These are phyloP conservation scores for Jimgerdemannia flammicorona DNA, from an alignment of 192 early-diverging fungal species.

Conservation along the genomic window DNA sequence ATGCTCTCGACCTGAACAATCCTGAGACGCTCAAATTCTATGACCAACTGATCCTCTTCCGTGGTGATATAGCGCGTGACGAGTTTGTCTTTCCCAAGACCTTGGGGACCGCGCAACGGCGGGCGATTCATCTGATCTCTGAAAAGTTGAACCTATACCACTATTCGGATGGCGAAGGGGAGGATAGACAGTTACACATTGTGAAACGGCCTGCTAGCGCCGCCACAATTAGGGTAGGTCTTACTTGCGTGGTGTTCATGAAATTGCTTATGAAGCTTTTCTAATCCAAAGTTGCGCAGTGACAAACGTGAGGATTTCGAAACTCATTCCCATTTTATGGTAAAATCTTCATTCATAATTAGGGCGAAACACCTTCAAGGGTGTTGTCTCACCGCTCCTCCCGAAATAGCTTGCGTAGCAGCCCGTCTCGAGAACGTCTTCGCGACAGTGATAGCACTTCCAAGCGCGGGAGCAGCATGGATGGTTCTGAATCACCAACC, in stretches of 20 bases:
- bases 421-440: constrained; percentile 16
- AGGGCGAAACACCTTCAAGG: constrained; percentile 30
- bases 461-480: constrained; percentile 16
- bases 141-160: constrained; percentile 61
- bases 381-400: constrained; percentile 28
- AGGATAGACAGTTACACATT: constrained; percentile 40
- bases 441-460: constrained; percentile 15
- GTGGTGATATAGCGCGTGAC: constrained; percentile 60
- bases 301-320: no score
- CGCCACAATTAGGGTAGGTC: constrained; percentile 15
- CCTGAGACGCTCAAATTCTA: constrained; percentile 66
- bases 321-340: neutral
- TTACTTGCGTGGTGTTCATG: constrained; percentile 4
- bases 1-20: constrained; percentile 65
- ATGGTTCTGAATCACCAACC: neutral
- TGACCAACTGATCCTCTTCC: constrained; percentile 67
- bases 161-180: constrained; percentile 45
- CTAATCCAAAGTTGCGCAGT: neutral
- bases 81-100: constrained; percentile 65
- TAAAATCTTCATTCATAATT: constrained; percentile 32
- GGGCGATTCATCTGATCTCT: constrained; percentile 64
- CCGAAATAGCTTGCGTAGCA: constrained; percentile 19
- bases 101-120: constrained; percentile 53
- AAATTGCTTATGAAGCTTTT: neutral
- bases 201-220: constrained; percentile 28